Conservation (phyloP, 306 rosid genomes). For the Prunus mira region DNA sequence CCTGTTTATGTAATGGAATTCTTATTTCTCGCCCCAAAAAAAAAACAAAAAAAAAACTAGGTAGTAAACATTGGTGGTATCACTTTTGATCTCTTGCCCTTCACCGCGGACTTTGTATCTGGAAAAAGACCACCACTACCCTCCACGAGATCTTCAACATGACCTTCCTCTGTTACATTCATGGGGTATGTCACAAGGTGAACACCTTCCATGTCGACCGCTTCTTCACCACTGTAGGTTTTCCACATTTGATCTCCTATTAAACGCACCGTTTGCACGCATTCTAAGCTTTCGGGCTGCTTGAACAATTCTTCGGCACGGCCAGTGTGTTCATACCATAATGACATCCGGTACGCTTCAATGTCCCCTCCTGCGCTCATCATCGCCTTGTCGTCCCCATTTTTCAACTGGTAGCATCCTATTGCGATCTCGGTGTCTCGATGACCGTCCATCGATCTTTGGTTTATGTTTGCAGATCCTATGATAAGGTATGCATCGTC, state of each 20-base stretch:
- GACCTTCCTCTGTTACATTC: constrained; percentile 47
- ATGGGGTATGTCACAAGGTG: constrained; percentile 71
- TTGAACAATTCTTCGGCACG: constrained; percentile 31
- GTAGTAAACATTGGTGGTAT: constrained; percentile 63
- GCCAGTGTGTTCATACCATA: constrained; percentile 84
- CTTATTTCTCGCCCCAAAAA: too few species aligned
- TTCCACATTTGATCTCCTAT: constrained; percentile 71
- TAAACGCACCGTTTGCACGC: constrained; percentile 26
- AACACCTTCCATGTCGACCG: constrained; percentile 72
- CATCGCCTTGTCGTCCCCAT: constrained; percentile 11
- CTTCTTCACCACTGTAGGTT: constrained; percentile 48
- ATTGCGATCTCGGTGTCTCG: constrained; percentile 92
- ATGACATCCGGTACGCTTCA: constrained; percentile 60
- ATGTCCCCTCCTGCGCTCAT: constrained; percentile 46
- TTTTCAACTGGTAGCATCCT: constrained; percentile 62
- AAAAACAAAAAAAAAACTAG: constrained; percentile 1
- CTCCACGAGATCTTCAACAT: constrained; percentile 37
- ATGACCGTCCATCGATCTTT: constrained; percentile 88
- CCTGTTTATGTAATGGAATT: too few species aligned
- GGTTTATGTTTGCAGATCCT: constrained; percentile 97
- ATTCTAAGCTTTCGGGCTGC: constrained; percentile 43
- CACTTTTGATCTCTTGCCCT: constrained; percentile 59
- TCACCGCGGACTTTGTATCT: constrained; percentile 53
- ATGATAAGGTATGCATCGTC: constrained; percentile 80
- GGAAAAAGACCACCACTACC: constrained; percentile 55